Evolutionary conservation across 257 asterid species (phyloP), one percentile per base, ranked within the genome.

Genomic region (Nicotiana paniculata): DNA sequence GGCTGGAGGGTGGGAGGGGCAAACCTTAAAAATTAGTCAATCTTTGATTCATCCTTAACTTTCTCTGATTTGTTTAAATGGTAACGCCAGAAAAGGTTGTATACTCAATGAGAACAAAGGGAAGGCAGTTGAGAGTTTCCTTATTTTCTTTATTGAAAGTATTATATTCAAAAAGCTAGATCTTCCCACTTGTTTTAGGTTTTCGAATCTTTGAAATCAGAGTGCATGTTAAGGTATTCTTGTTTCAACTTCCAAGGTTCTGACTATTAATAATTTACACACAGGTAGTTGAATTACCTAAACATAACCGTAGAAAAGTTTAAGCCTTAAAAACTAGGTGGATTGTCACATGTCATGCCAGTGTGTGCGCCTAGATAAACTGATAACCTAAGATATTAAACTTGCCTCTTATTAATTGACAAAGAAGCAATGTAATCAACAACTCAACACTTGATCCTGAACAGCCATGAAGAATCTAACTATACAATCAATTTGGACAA

Each of bases 191-290:
- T 75, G 79, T 43, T 43, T 43, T 43, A 4, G 16, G 63, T 51
- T 51, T 48, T 75, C 9, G 24, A 74, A 74, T 74, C 79, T 48
- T 51, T 48, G 46, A 51, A n/a, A 35, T 7, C 63, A 75, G 63
- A 51, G 63, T 75, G 79, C 63, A 75, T 51, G 63, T 75, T 51
- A 74, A 51, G 79, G 62, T 74, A 74, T 74, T 74, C 79, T 26
- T 51, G 63, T 75, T 26, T 61, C 79, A 75, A 75, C 12, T 15
- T 75, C 79, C 79, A 75, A 75, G 63, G 79, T 74, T 75, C 79
- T 75, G 63, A 75, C 79, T 17, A 68, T 18, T 10, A 72, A 70
- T 70, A 48, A 12, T 1, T 74, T 24, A 12, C 79, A 24, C 61
- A 11, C 28, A 6, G 61, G 39, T 21, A 24, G 33, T 74, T 74